phyloP scores from a whole-genome alignment of 768 basidiomycete genomes.

The Amanita muscaria region DNA sequence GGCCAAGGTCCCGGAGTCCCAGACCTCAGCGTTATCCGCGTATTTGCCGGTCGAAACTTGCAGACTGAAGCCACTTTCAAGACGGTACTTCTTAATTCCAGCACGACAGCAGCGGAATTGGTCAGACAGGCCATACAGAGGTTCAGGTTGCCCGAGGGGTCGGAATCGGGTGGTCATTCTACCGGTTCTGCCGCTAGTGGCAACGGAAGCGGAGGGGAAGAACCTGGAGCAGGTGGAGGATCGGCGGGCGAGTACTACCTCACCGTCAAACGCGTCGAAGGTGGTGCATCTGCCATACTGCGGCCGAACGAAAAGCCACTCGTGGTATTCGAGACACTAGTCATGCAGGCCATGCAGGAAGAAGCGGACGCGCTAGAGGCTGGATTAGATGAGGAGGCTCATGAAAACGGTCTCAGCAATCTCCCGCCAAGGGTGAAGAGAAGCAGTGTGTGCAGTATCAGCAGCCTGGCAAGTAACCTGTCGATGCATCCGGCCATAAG shows the following conservation, averaged over 20 bases:
- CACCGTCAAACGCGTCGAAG: conserved; percentile 89
- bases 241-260: conserved; percentile 60
- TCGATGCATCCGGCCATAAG: conserved; percentile 94
- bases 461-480: conserved; percentile 85
- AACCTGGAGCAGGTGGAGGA: conserved; percentile 38
- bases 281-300: conserved; percentile 70
- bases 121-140: conserved; percentile 90
- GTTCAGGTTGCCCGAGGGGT: conserved; percentile 66
- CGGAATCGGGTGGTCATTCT: too few relatives aligned
- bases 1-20: conserved; percentile 61
- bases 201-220: neutral
- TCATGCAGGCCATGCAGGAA: conserved; percentile 69
- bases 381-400: neutral
- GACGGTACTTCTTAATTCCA: conserved; percentile 85
- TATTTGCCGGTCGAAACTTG: conserved; percentile 88
- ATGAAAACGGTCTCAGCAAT: neutral
- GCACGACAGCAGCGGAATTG: conserved; percentile 77
- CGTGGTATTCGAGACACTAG: conserved; percentile 80
- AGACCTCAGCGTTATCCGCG: conserved; percentile 87
- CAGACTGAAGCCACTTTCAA: conserved; percentile 97
- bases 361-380: neutral
- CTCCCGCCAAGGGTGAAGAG: conserved; percentile 75
- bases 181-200: neutral
- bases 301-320: conserved; percentile 72
- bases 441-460: conserved; percentile 89